Evolutionary conservation across 768 basidiomycete genomes (phyloP).

Genomic region (Pilatotrama ljubarskyi): DNA sequence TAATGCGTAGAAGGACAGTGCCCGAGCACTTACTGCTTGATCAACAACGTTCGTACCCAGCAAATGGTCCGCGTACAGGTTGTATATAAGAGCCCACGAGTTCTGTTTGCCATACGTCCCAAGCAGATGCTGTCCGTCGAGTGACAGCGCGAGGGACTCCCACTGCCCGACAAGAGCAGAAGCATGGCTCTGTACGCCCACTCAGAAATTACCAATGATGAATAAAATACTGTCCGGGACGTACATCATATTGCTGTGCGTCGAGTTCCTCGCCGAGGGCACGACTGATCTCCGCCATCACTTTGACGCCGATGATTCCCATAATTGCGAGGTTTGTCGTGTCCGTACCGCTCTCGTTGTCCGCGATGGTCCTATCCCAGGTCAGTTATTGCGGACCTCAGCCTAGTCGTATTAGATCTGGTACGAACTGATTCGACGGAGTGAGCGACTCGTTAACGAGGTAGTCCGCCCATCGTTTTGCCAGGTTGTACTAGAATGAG

Average conservation of each 20-base stretch:
- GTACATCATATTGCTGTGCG: slow-evolving; percentile 19
- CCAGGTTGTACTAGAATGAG: slow-evolving; percentile 24
- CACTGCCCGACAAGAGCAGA: slow-evolving; percentile 5
- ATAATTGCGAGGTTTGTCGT: slow-evolving; percentile 27
- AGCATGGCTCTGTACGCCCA: slow-evolving; percentile 10
- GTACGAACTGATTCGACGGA: slow-evolving; percentile 13
- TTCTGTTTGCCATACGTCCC: slow-evolving; percentile 5
- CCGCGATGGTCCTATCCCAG: slow-evolving; percentile 9
- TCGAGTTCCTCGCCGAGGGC: slow-evolving; percentile 14
- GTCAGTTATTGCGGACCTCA: no score
- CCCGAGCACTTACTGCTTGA: neutral
- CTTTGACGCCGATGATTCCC: slow-evolving; percentile 27
- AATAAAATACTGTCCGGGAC: neutral
- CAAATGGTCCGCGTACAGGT: slow-evolving; percentile 18
- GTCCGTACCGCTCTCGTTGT: slow-evolving; percentile 15
- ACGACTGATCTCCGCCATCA: slow-evolving; percentile 24
- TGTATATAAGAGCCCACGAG: slow-evolving; percentile 22
- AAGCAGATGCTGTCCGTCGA: slow-evolving; percentile 10
- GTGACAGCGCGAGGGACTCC: slow-evolving; percentile 8
- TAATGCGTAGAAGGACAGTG: neutral
- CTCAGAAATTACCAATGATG: neutral
- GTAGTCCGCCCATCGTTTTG: slow-evolving; percentile 28
- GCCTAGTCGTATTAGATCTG: no score
- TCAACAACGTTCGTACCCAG: slow-evolving; percentile 10
- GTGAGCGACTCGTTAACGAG: slow-evolving; percentile 23